Base-by-base conservation (phyloP, 495 filamentous ascomycete genomes). In the Aspergillus ostianus region DNA sequence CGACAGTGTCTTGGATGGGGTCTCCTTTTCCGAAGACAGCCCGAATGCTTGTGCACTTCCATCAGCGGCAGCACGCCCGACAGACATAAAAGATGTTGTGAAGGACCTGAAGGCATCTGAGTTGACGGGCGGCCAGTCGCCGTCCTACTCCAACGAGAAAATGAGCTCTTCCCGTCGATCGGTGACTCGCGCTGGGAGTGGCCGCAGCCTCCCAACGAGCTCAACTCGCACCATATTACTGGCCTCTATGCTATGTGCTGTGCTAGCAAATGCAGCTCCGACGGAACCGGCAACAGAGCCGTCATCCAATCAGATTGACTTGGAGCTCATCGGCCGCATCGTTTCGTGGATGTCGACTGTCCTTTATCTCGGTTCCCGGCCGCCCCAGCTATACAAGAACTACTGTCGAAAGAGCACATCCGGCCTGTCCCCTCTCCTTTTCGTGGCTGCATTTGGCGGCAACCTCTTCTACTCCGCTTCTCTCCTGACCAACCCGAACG, bases 391-490 rank as follows among this genome's bases (percentile, higher is more conserved):
- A 30, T 81, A 84, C 72, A 85, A 88, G 62, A 91, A 91, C 72
- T 81, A 83, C 61, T 58, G 70, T 56, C 85, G 88, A 56, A 83
- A 82, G 64, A 88, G 85, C 56, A 90, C 88, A 8, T 73, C 87
- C 20, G 88, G 88, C 17, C 82, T 91, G n/a, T 86, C 83, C 0
- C 85, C 87, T 2, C 65, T 82, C 2, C 82, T 91, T 46, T 91
- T 91, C 72, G 74, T 84, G 51, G 88, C 88, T 12, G 87, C 88
- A 15, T 91, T 91, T 67, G 81, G 79, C 63, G 88, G 88, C 17
- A 91, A 91, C 67, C 65, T 89, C 51, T 90, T 90, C 77, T 91
- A 91, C 74, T 87, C 85, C 13, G 61, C 77, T 41, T 88, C 87
- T 12, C 70, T 91, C 8, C 66, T 88, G 21, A 78, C 86, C 6